A percentile compares a stretch with the other conserved stretches of the same genome.
phyloP scores from a whole-genome alignment of 352 stramenopile species.

The Globisporangium takayamanum region DNA sequence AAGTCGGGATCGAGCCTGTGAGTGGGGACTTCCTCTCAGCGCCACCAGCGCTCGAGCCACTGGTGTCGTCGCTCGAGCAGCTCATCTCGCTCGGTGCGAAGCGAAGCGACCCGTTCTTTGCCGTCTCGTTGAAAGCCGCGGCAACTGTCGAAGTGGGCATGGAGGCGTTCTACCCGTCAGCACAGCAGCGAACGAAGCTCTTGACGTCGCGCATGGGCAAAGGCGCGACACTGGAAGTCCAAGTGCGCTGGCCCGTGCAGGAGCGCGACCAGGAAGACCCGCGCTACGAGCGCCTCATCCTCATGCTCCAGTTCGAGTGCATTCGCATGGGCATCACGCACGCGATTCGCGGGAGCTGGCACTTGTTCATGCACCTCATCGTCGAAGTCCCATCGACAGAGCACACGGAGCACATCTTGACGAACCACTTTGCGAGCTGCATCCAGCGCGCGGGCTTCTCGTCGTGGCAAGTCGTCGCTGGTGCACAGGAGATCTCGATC shows the following conservation, averaged over 20 bases:
- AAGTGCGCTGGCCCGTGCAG: constrained; percentile 83
- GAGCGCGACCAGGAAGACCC: constrained; percentile 84
- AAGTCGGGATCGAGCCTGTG: constrained; percentile 59
- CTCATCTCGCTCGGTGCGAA: constrained; percentile 79
- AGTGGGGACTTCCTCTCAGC: constrained; percentile 47
- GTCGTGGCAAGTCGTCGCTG: constrained; percentile 78
- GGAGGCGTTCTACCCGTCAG: constrained; percentile 81
- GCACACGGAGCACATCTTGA: constrained; percentile 54
- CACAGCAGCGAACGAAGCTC: constrained; percentile 76
- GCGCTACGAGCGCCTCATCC: constrained; percentile 76
- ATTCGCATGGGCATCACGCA: constrained; percentile 66
- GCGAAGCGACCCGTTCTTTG: constrained; percentile 72
- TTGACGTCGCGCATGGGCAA: constrained; percentile 80
- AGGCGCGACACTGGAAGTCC: constrained; percentile 75
- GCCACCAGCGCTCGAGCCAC: constrained; percentile 54
- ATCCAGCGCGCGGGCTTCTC: constrained; percentile 81
- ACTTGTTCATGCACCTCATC: constrained; percentile 83
- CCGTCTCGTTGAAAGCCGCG: constrained; percentile 75
- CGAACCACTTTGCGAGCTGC: constrained; percentile 62
- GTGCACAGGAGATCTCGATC: constrained; percentile 83
- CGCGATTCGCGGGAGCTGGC: constrained; percentile 70
- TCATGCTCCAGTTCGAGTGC: constrained; percentile 86
- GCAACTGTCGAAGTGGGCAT: constrained; percentile 81
- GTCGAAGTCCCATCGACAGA: constrained; percentile 48
- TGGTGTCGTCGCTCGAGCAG: constrained; percentile 60